phyloP scores from a whole-genome alignment of 805 yeast genomes.

The Candida succiphila region DNA sequence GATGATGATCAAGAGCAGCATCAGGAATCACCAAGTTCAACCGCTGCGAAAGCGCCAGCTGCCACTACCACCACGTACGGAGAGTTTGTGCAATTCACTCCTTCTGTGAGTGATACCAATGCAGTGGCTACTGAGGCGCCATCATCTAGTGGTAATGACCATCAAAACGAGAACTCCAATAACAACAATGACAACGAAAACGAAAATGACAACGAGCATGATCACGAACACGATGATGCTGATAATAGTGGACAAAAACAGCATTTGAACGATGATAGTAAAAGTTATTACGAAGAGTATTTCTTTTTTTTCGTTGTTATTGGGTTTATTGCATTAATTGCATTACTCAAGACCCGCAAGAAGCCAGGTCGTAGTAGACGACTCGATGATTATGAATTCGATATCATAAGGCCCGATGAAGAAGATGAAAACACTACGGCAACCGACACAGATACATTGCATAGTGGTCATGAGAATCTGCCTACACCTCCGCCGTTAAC shows the following conservation, averaged over 20 bases:
- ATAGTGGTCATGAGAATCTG: background rate
- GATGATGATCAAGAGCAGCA: slow-evolving; percentile 6
- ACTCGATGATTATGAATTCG: slow-evolving; percentile 69
- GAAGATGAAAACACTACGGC: slow-evolving; percentile 26
- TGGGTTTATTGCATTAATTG: slow-evolving; percentile 41
- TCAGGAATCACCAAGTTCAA: slow-evolving; percentile 1
- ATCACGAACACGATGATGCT: slow-evolving; percentile 6
- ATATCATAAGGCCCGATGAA: slow-evolving; percentile 62
- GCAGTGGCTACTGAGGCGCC: slow-evolving; percentile 4
- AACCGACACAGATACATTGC: slow-evolving; percentile 15
- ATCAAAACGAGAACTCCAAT: slow-evolving; percentile 10
- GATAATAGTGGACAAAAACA: slow-evolving; percentile 13
- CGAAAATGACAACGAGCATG: slow-evolving; percentile 11
- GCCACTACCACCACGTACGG: slow-evolving; percentile 6
- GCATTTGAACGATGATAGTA: slow-evolving; percentile 2
- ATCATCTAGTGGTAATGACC: slow-evolving; percentile 8
- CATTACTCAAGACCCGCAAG: slow-evolving; percentile 29
- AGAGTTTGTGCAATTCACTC: too few relatives aligned
- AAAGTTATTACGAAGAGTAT: slow-evolving; percentile 46
- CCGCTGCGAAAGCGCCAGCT: slow-evolving; percentile 7
- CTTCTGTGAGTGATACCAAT: slow-evolving; percentile 6
- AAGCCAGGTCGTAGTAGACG: slow-evolving; percentile 35
- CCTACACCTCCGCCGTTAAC: slow-evolving; percentile 3
- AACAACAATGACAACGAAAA: slow-evolving; percentile 1
- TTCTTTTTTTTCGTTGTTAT: slow-evolving; percentile 48